A percentile compares a stretch with the other conserved stretches of the same genome.
Evolutionary conservation across 768 basidiomycete species (phyloP).

Genomic region (Tricholoma sp.): DNA sequence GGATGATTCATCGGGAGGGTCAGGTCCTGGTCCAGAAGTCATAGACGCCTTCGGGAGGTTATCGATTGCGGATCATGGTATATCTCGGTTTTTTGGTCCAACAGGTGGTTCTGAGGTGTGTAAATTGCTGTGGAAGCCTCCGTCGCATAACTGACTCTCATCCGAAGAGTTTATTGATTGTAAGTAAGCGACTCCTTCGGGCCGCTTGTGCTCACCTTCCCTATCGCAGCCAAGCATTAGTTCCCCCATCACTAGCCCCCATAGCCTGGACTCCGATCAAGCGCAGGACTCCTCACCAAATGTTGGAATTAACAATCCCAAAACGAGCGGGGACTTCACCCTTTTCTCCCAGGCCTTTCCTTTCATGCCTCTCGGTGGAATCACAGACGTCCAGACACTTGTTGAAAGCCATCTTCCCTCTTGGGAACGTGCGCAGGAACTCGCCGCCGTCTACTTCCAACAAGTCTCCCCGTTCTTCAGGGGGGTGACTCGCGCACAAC

Average conservation of each 20-base stretch:
- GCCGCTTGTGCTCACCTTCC: neutral
- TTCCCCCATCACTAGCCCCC: conserved; percentile 1
- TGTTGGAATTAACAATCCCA: neutral
- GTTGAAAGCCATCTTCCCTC: conserved; percentile 52
- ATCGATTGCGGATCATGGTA: conserved; percentile 54
- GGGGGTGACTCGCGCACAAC: conserved; percentile 40
- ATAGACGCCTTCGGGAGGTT: conserved; percentile 57
- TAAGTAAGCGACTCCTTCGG: conserved; percentile 1
- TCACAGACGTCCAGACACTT: conserved; percentile 40
- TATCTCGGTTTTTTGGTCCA: conserved; percentile 58
- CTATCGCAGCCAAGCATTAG: conserved; percentile 7
- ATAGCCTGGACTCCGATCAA: neutral
- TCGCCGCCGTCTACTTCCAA: conserved; percentile 41
- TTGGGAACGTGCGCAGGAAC: conserved; percentile 41
- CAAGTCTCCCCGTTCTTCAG: conserved; percentile 51
- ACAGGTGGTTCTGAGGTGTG: conserved; percentile 64
- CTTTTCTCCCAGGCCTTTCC: conserved; percentile 61
- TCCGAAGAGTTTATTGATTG: conserved; percentile 20
- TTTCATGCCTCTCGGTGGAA: conserved; percentile 52
- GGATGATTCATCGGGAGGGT: conserved; percentile 20
- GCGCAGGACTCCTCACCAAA: conserved; percentile 17
- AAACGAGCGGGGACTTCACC: conserved; percentile 22
- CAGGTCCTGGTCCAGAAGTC: conserved; percentile 27
- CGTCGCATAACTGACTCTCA: neutral
- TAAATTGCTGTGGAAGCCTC: neutral